Evolutionary conservation across 2,329 filamentous ascomycete genomes (phyloP), one percentile per base, ranked within the genome.

Genomic region (Aureobasidium sp.): DNA sequence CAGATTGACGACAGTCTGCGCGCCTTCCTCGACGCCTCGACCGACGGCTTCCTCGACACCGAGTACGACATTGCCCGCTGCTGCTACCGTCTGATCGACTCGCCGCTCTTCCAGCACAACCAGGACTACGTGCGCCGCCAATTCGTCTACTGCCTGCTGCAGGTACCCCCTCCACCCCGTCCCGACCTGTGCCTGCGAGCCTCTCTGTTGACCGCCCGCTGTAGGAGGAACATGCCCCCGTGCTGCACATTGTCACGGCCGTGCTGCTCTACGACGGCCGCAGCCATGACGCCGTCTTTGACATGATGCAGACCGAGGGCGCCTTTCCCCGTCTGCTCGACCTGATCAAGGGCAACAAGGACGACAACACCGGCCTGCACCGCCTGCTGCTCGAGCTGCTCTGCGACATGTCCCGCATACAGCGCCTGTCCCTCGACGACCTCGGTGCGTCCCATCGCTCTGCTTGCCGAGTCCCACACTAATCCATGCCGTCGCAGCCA

Each of bases 381-480:
- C 85, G 88, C 39, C 77, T 94, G 65, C 79, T 97, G 58, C 81
- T 99, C 69, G 89, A 97, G 74, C 78, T 99, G 62, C 82, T 97
- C 72, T 99, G 96, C 76, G 94, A 97, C 78, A 97, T 97, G 89
- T 92, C 91, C 48, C 84, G 95, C 64, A 91, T 97, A 72, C 91
- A 97, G 75, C 84, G 87, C 65, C 78, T 99, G 64, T 87, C 84
- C 61, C 77, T 82, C 64, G 85, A 90, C 67, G 93, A 99, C 72
- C 77, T 99, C 66, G 84, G 76, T 90, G 44, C 41, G 57, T 25
- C 5, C 3, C 25, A 11, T 17, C 84, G 51, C 66, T 64, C 15
- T 44, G 34, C 37, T 17, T 22, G 36, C 25, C 37, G 12, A 20
- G 51, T 2, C 25, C 17, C n/a, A 27, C n/a, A 29, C 49, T 36